Evolutionary conservation across 2,329 filamentous ascomycete species (phyloP).

Genomic region (Sclerotinia spermophila): DNA sequence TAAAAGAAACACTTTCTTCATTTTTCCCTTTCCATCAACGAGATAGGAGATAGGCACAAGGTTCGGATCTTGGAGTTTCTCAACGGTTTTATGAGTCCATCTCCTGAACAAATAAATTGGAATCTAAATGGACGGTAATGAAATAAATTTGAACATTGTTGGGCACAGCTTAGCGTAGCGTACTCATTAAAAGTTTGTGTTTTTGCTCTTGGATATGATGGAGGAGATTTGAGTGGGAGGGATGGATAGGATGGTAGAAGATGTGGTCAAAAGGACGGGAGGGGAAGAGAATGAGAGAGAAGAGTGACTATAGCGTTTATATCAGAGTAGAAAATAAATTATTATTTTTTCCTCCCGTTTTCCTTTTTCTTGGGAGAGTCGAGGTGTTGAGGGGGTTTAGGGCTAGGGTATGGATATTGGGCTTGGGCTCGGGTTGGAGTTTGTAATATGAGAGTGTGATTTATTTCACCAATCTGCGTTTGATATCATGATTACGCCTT

Average conservation of each 20-base stretch:
- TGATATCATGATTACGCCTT: too few species aligned
- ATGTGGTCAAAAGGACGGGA: background rate
- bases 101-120: background rate
- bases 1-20: background rate
- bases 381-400: background rate
- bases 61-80: background rate
- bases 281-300: background rate
- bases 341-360: background rate
- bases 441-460: too few species aligned
- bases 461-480: too few species aligned
- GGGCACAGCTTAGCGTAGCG: background rate
- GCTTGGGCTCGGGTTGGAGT: too few species aligned
- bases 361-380: background rate
- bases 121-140: background rate
- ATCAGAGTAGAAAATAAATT: background rate
- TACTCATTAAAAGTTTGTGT: background rate
- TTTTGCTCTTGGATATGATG: background rate
- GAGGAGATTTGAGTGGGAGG: background rate
- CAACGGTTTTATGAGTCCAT: background rate
- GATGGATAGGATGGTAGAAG: background rate
- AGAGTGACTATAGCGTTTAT: background rate
- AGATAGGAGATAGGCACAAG: too few species aligned
- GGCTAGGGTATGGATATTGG: too few species aligned
- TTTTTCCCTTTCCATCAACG: background rate
- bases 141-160: background rate